Conservation (phyloP, 2,329 filamentous ascomycete genomes). For the Diaporthe citriasiana region DNA sequence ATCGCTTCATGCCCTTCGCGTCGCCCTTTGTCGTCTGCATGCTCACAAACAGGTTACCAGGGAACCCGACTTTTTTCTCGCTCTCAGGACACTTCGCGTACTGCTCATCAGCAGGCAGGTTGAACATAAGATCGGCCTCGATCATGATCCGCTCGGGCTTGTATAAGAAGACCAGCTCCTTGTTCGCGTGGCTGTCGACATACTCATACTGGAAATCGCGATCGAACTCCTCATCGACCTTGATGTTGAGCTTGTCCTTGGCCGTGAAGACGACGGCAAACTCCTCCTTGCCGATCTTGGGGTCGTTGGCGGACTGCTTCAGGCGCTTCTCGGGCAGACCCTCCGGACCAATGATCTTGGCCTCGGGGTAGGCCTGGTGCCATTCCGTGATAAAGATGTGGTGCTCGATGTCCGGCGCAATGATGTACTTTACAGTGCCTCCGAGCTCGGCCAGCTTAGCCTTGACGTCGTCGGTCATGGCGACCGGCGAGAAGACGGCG, state of each 20-base stretch:
- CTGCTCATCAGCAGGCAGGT: constrained; percentile 89
- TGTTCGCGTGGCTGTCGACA: constrained; percentile 83
- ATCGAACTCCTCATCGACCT: constrained; percentile 84
- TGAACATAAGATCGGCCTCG: constrained; percentile 92
- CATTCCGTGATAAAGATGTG: constrained; percentile 94
- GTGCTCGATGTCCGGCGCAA: constrained; percentile 91
- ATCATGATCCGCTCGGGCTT: constrained; percentile 84
- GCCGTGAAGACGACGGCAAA: constrained; percentile 79
- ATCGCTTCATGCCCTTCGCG: constrained; percentile 82
- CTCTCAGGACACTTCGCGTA: constrained; percentile 73
- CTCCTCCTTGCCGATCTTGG: constrained; percentile 65
- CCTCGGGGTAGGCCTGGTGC: constrained; percentile 82
- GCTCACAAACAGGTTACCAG: constrained; percentile 61
- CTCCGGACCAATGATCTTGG: constrained; percentile 85
- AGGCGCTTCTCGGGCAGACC: constrained; percentile 87
- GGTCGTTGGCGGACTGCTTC: constrained; percentile 66
- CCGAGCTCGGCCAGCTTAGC: constrained; percentile 74
- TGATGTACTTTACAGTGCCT: constrained; percentile 83
- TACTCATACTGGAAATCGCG: constrained; percentile 89
- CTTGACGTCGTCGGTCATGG: constrained; percentile 81
- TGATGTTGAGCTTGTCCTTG: constrained; percentile 63
- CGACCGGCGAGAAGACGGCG: constrained; percentile 92
- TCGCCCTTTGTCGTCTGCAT: constrained; percentile 74
- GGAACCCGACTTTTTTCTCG: constrained; percentile 54
- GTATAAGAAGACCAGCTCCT: constrained; percentile 90